These are phyloP conservation scores for Ceratocystis cubensis DNA, from an alignment of 2,329 filamentous ascomycete species.

Conservation along the genomic window DNA sequence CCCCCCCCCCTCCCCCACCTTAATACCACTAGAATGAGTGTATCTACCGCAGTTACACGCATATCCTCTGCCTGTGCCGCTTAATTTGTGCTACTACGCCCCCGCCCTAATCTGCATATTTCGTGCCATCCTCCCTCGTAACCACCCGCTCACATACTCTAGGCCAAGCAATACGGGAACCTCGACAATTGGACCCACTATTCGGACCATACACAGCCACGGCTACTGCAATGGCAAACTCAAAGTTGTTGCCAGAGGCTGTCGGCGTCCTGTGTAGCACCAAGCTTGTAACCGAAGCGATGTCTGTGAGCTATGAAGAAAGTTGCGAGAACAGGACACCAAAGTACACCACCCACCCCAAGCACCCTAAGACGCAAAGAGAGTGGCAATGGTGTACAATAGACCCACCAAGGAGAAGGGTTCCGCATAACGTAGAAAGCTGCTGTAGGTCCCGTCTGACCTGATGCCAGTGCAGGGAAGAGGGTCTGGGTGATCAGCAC, in stretches of 20 bases:
- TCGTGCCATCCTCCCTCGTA: constrained; percentile 33
- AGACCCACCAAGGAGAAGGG: constrained; percentile 73
- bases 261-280: constrained; percentile 76
- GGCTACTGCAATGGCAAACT: constrained; percentile 78
- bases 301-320: constrained; percentile 47
- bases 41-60: neutral
- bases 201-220: constrained; percentile 66
- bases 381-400: constrained; percentile 72
- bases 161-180: constrained; percentile 67
- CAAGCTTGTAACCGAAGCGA: constrained; percentile 61
- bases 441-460: neutral
- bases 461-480: neutral
- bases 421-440: constrained; percentile 58
- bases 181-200: constrained; percentile 70
- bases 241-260: constrained; percentile 86
- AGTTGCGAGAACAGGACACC: constrained; percentile 57
- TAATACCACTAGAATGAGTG: neutral
- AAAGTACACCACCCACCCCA: constrained; percentile 75
- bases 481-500: constrained; percentile 56
- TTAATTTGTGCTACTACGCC: neutral
- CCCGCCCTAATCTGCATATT: neutral
- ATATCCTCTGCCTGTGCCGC: neutral
- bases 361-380: constrained; percentile 70
- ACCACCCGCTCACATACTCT: constrained; percentile 59
- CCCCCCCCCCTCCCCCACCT: neutral